Percentiles rank a stretch among this genome's conserved stretches.
These are phyloP conservation scores for Macrophomina tecta DNA, from an alignment of 2,329 filamentous ascomycete species.

Conservation along the genomic window DNA sequence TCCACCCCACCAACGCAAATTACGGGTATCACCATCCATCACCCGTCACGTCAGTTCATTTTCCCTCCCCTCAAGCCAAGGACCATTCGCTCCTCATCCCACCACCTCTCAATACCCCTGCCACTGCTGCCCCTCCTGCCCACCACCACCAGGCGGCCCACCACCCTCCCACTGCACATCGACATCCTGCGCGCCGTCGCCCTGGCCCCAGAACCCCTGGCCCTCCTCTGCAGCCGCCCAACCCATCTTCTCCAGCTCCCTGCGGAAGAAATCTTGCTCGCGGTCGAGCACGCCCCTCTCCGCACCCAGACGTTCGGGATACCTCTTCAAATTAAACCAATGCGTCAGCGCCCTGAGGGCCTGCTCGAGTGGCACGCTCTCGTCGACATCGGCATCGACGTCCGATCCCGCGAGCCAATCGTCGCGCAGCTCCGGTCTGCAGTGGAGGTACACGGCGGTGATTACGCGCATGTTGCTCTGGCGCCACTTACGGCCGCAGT, in stretches of 20 bases:
- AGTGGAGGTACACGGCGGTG: slow-evolving; percentile 93
- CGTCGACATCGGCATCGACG: slow-evolving; percentile 91
- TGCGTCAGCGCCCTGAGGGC: slow-evolving; percentile 87
- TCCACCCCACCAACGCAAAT: background rate
- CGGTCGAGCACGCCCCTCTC: slow-evolving; percentile 48
- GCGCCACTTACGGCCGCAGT: slow-evolving; percentile 97
- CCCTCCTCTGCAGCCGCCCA: slow-evolving; percentile 38
- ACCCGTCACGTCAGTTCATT: background rate
- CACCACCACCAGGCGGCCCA: background rate
- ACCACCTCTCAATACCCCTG: slow-evolving; percentile 16
- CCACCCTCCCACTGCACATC: slow-evolving; percentile 19
- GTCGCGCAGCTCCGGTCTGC: slow-evolving; percentile 87
- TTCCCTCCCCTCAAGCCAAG: background rate
- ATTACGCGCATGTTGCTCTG: slow-evolving; percentile 99
- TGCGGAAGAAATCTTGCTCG: slow-evolving; percentile 56
- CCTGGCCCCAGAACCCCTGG: background rate
- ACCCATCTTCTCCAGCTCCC: slow-evolving; percentile 59
- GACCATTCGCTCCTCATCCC: background rate
- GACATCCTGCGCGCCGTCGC: slow-evolving; percentile 31
- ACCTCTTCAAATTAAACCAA: slow-evolving; percentile 88
- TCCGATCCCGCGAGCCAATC: slow-evolving; percentile 94
- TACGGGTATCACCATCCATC: background rate
- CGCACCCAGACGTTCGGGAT: slow-evolving; percentile 75
- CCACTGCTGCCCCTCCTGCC: slow-evolving; percentile 7
- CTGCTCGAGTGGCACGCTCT: slow-evolving; percentile 89